A percentile compares a stretch with the other conserved stretches of the same genome.
phyloP scores from a whole-genome alignment of 176 grass and related monocot genomes.

The Ensete ventricosum region DNA sequence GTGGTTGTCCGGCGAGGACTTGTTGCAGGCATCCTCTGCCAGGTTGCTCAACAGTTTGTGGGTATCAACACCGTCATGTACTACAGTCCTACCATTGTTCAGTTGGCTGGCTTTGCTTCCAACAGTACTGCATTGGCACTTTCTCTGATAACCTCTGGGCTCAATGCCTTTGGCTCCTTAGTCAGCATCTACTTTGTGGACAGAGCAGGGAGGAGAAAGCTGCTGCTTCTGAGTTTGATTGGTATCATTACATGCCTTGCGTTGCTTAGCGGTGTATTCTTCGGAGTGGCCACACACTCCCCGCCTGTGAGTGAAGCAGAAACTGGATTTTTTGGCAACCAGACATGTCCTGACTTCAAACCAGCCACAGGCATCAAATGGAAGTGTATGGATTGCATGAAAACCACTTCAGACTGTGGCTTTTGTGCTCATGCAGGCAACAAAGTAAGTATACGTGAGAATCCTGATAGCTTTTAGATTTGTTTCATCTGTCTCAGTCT shows the following conservation, averaged over 20 bases:
- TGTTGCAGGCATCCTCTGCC: slow-evolving; percentile 57
- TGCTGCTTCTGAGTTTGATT: slow-evolving; percentile 74
- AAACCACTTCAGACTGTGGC: slow-evolving; percentile 50
- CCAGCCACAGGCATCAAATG: slow-evolving; percentile 22
- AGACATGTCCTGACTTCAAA: slow-evolving; percentile 46
- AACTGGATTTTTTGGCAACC: slow-evolving; percentile 40
- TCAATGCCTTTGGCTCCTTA: slow-evolving; percentile 68
- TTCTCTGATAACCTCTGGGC: slow-evolving; percentile 81
- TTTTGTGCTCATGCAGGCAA: slow-evolving; percentile 64
- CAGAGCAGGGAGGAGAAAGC: slow-evolving; percentile 50
- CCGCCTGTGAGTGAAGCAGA: slow-evolving; percentile 41
- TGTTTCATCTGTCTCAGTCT: too few relatives aligned
- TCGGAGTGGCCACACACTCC: slow-evolving; percentile 45
- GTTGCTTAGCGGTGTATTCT: slow-evolving; percentile 54
- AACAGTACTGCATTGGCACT: slow-evolving; percentile 76
- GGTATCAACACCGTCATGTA: slow-evolving; percentile 99
- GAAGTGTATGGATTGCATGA: slow-evolving; percentile 77
- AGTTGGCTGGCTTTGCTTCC: slow-evolving; percentile 72
- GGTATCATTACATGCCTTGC: slow-evolving; percentile 63
- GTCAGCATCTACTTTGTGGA: slow-evolving; percentile 96
- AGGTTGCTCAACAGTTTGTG: slow-evolving; percentile 87
- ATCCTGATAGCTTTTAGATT: too few relatives aligned
- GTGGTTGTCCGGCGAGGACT: slow-evolving; percentile 65
- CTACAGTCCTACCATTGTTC: slow-evolving; percentile 95
- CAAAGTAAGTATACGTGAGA: slow-evolving; percentile 31